Evolutionary conservation across 345 rosid species (phyloP).

Genomic region (Corymbia maculata): DNA sequence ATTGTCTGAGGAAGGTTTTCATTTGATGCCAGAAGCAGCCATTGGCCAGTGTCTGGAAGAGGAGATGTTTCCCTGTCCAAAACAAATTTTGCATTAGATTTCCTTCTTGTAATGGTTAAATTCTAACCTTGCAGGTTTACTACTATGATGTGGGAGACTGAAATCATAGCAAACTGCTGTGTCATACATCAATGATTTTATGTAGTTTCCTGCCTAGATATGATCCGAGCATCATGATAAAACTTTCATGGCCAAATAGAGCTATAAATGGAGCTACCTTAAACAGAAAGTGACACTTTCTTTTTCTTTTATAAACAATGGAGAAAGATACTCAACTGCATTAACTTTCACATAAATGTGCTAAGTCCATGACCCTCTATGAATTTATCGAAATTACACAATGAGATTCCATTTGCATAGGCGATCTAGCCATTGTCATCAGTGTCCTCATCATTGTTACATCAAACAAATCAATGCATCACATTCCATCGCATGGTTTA

Average conservation of each 20-base stretch:
- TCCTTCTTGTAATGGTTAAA: not conserved
- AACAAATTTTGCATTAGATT: not conserved
- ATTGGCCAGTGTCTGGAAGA: conserved; percentile 93
- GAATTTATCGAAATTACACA: not conserved
- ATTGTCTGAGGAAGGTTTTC: conserved; percentile 66
- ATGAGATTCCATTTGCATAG: not conserved
- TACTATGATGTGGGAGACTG: not conserved
- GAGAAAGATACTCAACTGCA: not conserved
- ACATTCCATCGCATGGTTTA: not conserved
- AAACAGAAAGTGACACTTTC: not conserved
- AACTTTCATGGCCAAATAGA: not conserved
- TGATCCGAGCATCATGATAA: not conserved
- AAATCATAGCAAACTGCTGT: not conserved
- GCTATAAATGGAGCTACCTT: not conserved
- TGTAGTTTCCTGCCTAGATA: not conserved
- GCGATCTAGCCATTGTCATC: not conserved
- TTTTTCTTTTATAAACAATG: not conserved
- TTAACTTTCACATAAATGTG: not conserved
- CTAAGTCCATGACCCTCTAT: not conserved
- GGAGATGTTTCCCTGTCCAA: conserved; percentile 58
- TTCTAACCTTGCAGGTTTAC: not conserved
- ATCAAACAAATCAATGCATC: not conserved
- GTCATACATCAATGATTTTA: not conserved
- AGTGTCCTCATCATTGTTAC: not conserved
- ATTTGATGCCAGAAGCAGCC: conserved; percentile 80